A percentile compares a stretch with the other conserved stretches of the same genome.
These are phyloP conservation scores for Microglena sp. DNA, from an alignment of 139 green algal species.

Conservation along the genomic window DNA sequence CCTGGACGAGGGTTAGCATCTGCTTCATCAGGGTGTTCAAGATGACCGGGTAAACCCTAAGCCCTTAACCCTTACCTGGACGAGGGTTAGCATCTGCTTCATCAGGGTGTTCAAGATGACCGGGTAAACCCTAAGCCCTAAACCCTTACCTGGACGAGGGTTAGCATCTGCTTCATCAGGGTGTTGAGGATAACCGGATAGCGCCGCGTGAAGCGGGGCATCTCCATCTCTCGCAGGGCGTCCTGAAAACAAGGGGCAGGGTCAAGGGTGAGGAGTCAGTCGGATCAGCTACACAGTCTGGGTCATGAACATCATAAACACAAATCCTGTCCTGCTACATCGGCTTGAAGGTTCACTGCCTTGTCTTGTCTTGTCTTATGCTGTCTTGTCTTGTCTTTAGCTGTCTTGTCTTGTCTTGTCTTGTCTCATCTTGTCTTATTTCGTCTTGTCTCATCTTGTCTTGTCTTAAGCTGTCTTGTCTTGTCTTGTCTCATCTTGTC, in stretches of 20 bases:
- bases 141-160: conserved; percentile 50
- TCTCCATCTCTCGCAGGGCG: conserved; percentile 58
- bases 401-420: no score
- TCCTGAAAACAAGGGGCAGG: neutral
- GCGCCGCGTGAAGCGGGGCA: conserved; percentile 73
- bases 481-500: no score
- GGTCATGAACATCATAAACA: no score
- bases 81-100: conserved; percentile 69
- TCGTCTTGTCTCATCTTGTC: no score
- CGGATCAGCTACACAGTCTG: no score
- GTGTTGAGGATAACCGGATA: conserved; percentile 68
- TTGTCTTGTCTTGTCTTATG: no score
- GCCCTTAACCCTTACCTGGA: conserved; percentile 40
- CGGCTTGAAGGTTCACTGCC: no score
- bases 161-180: conserved; percentile 74
- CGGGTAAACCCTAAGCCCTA: no score
- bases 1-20: conserved; percentile 66
- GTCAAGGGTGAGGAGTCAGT: neutral
- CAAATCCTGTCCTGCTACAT: no score
- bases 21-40: conserved; percentile 66
- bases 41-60: conserved; percentile 74
- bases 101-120: conserved; percentile 65
- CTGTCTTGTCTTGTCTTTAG: no score
- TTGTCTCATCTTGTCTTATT: no score
- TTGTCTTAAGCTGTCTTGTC: no score